Evolutionary conservation across 2,329 filamentous ascomycete species (phyloP).

Genomic region (Chrysosporium keratinophilum): DNA sequence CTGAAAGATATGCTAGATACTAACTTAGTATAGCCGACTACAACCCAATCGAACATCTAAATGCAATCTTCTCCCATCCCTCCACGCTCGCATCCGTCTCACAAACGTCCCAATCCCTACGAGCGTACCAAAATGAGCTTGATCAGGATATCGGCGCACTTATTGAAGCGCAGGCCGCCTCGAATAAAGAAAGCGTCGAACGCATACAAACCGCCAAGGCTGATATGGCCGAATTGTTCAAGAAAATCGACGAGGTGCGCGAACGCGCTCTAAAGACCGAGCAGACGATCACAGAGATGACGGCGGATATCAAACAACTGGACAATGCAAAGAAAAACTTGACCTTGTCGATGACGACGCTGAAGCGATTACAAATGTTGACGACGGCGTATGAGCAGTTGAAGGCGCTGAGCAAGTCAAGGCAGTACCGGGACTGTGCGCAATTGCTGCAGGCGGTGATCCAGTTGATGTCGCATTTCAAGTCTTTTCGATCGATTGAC

Average conservation of each 20-base stretch:
- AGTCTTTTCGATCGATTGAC: conserved; percentile 93
- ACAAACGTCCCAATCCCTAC: conserved; percentile 62
- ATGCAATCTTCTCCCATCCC: conserved; percentile 84
- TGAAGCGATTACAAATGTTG: conserved; percentile 96
- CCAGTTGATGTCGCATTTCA: conserved; percentile 97
- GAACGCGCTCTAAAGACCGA: conserved; percentile 84
- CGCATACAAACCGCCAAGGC: conserved; percentile 84
- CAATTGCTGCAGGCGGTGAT: conserved; percentile 88
- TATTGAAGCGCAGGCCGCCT: conserved; percentile 65
- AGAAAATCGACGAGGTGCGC: conserved; percentile 87
- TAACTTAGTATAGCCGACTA: conserved; percentile 57
- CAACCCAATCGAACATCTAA: conserved; percentile 85
- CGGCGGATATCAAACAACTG: conserved; percentile 92
- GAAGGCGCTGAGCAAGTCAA: conserved; percentile 65
- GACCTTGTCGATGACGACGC: conserved; percentile 91
- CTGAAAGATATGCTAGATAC: neutral
- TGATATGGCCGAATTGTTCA: conserved; percentile 81
- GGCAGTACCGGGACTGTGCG: conserved; percentile 91
- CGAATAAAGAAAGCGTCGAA: conserved; percentile 75
- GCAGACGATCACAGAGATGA: conserved; percentile 95
- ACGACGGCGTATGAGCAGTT: conserved; percentile 98
- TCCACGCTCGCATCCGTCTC: conserved; percentile 69
- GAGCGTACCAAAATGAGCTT: conserved; percentile 69
- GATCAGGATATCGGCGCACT: conserved; percentile 65
- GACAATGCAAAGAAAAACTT: conserved; percentile 95